These are phyloP conservation scores for Arachis stenosperma DNA, from an alignment of 306 rosid genomes.

Conservation along the genomic window DNA sequence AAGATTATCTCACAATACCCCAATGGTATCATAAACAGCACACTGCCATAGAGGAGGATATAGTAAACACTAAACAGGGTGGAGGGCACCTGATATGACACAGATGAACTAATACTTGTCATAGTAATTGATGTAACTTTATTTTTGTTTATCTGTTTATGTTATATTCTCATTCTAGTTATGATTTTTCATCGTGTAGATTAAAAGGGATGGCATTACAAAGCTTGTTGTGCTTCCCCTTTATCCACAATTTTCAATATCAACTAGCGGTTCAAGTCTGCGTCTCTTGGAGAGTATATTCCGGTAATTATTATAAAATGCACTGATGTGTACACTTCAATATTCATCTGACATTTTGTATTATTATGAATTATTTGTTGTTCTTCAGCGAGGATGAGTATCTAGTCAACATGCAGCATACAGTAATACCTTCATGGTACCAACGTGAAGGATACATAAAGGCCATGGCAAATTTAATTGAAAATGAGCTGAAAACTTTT, in stretches of 20 bases:
- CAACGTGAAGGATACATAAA: slow-evolving; percentile 97
- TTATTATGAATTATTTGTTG: slow-evolving; percentile 35
- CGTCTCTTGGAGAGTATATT: slow-evolving; percentile 97
- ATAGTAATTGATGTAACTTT: slow-evolving; percentile 11
- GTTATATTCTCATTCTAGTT: slow-evolving; percentile 34
- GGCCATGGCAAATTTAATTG: slow-evolving; percentile 93
- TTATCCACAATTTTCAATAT: slow-evolving; percentile 98
- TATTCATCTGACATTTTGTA: slow-evolving; percentile 31
- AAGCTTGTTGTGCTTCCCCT: slow-evolving; percentile 99
- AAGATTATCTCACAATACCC: slow-evolving; percentile 14
- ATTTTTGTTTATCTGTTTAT: slow-evolving; percentile 16
- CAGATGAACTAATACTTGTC: slow-evolving; percentile 15
- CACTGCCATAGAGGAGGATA: slow-evolving; percentile 1
- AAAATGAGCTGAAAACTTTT: slow-evolving; percentile 71
- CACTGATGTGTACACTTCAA: neutral
- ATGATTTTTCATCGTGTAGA: slow-evolving; percentile 53
- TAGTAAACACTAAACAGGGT: slow-evolving; percentile 12
- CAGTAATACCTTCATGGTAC: slow-evolving; percentile 98
- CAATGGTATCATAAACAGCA: too few species aligned
- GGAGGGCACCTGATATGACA: neutral
- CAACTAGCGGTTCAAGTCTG: slow-evolving; percentile 97
- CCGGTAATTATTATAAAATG: slow-evolving; percentile 53
- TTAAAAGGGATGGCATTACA: slow-evolving; percentile 83
- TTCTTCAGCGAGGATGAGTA: slow-evolving; percentile 86
- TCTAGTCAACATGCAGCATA: slow-evolving; percentile 97